Base-by-base conservation (phyloP, 2,329 filamentous ascomycete species). In the Aspergillus tanneri region DNA sequence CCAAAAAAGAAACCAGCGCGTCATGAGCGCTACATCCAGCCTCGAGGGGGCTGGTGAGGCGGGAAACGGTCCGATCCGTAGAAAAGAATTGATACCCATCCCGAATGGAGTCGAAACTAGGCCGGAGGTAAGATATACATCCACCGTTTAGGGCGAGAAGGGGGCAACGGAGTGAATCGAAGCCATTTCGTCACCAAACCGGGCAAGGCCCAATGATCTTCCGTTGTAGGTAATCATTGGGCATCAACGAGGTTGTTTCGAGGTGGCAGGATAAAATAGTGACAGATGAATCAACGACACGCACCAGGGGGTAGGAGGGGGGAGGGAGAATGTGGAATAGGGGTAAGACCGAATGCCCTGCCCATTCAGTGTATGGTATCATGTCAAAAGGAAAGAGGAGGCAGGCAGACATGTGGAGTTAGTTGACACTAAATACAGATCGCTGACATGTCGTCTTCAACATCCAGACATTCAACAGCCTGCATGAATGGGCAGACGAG, bases 401-500 rank as follows among this genome's bases (percentile, higher is more conserved):
- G 44, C 41, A 47, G 38, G 42, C 39, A 46, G 36, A 19, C 14
- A 34, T 34, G 53, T 60, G 58, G 57, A 54, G 54, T 43, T 21
- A 46, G 54, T 43, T 38, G 46, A 47, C 55, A 42, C 54, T 52
- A 55, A 54, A 39, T 45, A 37, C 27, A 45, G 52, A 53, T 52
- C 50, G 56, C 56, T 60, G 59, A 60, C 56, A 59, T 61, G 59
- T 59, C 54, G 45, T 51, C 44, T 41, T 43, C 43, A 48, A 47
- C 53, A 50, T 51, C 58, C 58, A 56, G 49, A 59, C 53, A 46
- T 51, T 53, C 41, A 25, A 43, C 44, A 36, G 50, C 49, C 49
- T 50, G 52, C 54, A 59, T 57, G 43, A 47, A 46, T 53, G 53
- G 52, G 52, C 45, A 56, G 42, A 30, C 24, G 40, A 47, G 43